Percentiles rank a stretch among this genome's conserved stretches.
Conservation (phyloP, 495 filamentous ascomycete genomes). For the Xylaria intraflava region DNA sequence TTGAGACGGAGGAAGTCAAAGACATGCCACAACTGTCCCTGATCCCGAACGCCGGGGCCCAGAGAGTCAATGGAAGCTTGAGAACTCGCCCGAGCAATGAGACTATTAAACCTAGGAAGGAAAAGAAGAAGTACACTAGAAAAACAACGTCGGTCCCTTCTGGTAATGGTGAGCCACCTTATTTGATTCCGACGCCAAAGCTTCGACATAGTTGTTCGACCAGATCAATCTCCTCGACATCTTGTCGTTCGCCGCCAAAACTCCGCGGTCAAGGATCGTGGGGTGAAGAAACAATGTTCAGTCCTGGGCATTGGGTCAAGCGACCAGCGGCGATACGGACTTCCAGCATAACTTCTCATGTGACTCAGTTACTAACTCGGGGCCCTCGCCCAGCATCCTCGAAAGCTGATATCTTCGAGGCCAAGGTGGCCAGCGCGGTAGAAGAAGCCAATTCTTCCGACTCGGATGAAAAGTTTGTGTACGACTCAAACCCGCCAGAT, state of each 20-base stretch:
- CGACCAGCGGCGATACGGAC: slow-evolving; percentile 12
- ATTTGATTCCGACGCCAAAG: slow-evolving; percentile 21
- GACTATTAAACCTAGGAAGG: slow-evolving; percentile 87
- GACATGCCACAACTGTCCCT: slow-evolving; percentile 87
- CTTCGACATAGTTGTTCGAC: slow-evolving; percentile 33
- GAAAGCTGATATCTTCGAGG: slow-evolving; percentile 97
- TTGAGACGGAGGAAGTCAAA: slow-evolving; percentile 93
- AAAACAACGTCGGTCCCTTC: slow-evolving; percentile 65
- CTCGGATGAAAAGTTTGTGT: slow-evolving; percentile 97
- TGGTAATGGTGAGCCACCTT: slow-evolving; percentile 59
- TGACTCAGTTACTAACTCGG: slow-evolving; percentile 49
- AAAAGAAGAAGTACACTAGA: slow-evolving; percentile 75
- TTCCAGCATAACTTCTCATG: slow-evolving; percentile 26
- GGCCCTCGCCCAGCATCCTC: slow-evolving; percentile 62
- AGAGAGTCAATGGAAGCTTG: slow-evolving; percentile 63
- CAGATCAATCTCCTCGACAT: slow-evolving; percentile 27
- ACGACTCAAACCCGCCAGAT: slow-evolving; percentile 96
- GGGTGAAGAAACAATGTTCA: slow-evolving; percentile 19
- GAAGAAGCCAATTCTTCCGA: slow-evolving; percentile 90
- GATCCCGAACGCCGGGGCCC: slow-evolving; percentile 58
- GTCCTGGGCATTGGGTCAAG: slow-evolving; percentile 10
- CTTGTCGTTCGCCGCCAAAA: slow-evolving; percentile 24
- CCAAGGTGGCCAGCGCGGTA: slow-evolving; percentile 89
- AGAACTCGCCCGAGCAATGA: slow-evolving; percentile 84
- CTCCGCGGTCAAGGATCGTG: slow-evolving; percentile 35